phyloP scores from a whole-genome alignment of 108 stramenopile species.

The Halocafeteria seosinensis region DNA sequence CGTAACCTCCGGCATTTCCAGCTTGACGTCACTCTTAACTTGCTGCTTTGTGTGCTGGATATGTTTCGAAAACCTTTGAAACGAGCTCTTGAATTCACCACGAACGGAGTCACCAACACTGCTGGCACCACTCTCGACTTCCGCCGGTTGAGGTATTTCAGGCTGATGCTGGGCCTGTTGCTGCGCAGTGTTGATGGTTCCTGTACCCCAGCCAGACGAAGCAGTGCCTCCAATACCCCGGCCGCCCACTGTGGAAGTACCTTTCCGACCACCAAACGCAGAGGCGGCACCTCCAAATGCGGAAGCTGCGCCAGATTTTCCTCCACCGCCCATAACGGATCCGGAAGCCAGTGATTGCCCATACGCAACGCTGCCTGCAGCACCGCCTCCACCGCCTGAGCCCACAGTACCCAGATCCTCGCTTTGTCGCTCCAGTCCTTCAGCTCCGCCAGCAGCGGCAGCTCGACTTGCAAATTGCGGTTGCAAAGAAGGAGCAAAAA shows the following conservation, averaged over 20 bases:
- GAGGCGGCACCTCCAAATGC: not conserved
- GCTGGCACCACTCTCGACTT: not conserved
- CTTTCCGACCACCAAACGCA: not conserved
- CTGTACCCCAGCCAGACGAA: not conserved
- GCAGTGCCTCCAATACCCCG: not conserved
- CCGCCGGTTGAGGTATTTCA: not conserved
- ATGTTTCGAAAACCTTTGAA: slow-evolving; percentile 30
- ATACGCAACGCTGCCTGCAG: slow-evolving; percentile 1
- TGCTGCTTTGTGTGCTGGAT: slow-evolving; percentile 31
- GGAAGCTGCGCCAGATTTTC: slow-evolving; percentile 5
- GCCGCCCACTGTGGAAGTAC: not conserved
- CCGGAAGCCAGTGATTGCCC: too few relatives aligned
- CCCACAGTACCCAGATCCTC: not conserved
- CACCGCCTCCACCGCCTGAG: slow-evolving; percentile 3
- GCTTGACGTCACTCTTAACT: slow-evolving; percentile 35
- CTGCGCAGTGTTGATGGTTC: too few relatives aligned
- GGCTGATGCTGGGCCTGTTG: too few relatives aligned
- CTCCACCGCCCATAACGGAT: slow-evolving; percentile 2
- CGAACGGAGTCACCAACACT: not conserved
- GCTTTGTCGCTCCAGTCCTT: not conserved
- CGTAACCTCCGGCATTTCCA: slow-evolving; percentile 33
- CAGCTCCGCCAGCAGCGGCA: too few relatives aligned
- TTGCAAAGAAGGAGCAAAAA: slow-evolving; percentile 19
- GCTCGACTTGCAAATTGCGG: too few relatives aligned
- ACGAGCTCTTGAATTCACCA: slow-evolving; percentile 26